Evolutionary conservation across 2,329 filamentous ascomycete genomes (phyloP), one percentile per base, ranked within the genome.

Genomic region (Penicillium digitatum): DNA sequence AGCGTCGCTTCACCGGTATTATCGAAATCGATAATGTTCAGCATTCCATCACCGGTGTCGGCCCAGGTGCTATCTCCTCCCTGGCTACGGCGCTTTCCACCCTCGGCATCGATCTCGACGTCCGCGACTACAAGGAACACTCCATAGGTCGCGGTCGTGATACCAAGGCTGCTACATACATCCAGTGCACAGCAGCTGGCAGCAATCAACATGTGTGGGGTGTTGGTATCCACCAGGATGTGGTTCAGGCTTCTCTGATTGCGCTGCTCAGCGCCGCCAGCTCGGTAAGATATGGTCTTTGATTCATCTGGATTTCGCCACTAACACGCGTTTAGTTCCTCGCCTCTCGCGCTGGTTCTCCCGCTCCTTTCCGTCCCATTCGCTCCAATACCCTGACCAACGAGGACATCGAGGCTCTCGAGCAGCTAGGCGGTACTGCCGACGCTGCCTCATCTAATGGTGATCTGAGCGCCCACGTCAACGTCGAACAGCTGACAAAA

Each of bases 71-170:
- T 32, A 90, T 97, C 65, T 96, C 91, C 3, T 90, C 88, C 59
- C 77, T 97, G 68, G 90, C 90, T 2, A 87, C 90, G 65, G 93
- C 92, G 16, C 81, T 99, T 40, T 83, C 84, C 64, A 80, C 81
- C 16, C 76, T 97, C 32, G 89, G 90, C 55, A 87, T 97, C 60
- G 87, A 95, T 68, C 79, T 97, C 24, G 93, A 97, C 69, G 90
- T 97, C 48, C 84, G 87, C 43, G 90, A 96, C 72, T 97, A 97
- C 80, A 96, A 95, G 79, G 94, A 97, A 74, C 93, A 97, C 75
- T 88, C 92, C 27, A 91, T 97, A 64, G 90, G 90, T 62, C 80
- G 81, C 48, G 90, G 89, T 58, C 83, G 85, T 54, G 84, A 90
- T 58, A 90, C 93, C 62, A 95, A 95, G 78, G 93, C 93, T n/a